These are phyloP conservation scores for Populus tremula DNA, from an alignment of 345 rosid species.

Conservation along the genomic window DNA sequence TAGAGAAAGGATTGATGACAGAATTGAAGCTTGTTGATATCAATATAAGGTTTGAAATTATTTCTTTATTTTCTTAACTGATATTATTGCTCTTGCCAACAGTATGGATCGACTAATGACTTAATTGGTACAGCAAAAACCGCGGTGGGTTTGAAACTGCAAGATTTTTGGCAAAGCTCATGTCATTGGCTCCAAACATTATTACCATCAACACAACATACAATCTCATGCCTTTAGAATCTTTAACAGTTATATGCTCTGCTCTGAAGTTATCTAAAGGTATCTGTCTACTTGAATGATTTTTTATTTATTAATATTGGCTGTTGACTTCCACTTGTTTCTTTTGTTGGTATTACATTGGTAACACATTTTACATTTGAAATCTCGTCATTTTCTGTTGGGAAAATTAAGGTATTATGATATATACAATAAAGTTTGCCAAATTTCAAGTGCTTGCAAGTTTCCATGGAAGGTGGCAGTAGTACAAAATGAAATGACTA, in stretches of 20 bases:
- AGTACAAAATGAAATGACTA: not conserved
- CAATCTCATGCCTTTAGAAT: constrained; percentile 79
- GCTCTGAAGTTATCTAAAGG: constrained; percentile 57
- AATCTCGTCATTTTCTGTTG: too few species aligned
- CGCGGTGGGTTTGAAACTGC: constrained; percentile 78
- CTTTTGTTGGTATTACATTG: not conserved
- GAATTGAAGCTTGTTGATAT: constrained; percentile 52
- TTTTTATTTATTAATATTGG: not conserved
- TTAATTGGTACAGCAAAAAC: constrained; percentile 59
- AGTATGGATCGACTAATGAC: constrained; percentile 10
- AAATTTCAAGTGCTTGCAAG: not conserved
- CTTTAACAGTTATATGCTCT: constrained; percentile 54
- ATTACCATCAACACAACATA: constrained; percentile 53
- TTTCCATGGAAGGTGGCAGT: not conserved
- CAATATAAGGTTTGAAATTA: constrained; percentile 58
- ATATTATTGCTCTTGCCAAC: not conserved
- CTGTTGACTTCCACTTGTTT: not conserved
- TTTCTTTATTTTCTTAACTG: constrained; percentile 14
- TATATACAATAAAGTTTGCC: too few species aligned
- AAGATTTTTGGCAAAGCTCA: constrained; percentile 66
- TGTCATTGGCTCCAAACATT: constrained; percentile 58
- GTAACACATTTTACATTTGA: not conserved
- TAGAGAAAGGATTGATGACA: constrained; percentile 35
- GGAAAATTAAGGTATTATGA: too few species aligned
- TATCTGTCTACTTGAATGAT: constrained; percentile 17